These are phyloP conservation scores for Chloromonas sp. DNA, from an alignment of 163 green algal genomes.

Conservation along the genomic window DNA sequence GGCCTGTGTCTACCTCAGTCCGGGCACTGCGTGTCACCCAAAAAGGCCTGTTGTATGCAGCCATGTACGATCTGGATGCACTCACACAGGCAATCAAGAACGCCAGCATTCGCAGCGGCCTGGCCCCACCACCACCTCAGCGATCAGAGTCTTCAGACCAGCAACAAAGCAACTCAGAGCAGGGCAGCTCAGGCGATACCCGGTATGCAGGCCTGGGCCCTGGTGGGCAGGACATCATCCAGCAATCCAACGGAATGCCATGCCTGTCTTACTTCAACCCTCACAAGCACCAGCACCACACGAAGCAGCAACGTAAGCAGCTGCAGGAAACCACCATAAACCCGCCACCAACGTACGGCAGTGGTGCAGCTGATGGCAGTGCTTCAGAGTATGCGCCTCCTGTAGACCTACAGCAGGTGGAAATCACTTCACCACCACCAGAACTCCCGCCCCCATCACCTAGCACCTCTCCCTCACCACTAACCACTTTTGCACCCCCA, in stretches of 20 bases:
- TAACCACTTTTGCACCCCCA: background rate
- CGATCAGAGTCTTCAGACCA: too few species aligned
- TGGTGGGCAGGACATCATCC: too few species aligned
- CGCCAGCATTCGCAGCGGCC: background rate
- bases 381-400: too few species aligned
- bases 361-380: too few species aligned
- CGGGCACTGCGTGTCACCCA: background rate
- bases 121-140: too few species aligned
- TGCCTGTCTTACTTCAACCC: background rate
- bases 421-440: too few species aligned
- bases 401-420: too few species aligned
- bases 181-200: too few species aligned
- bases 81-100: background rate
- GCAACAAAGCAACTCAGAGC: too few species aligned
- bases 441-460: background rate
- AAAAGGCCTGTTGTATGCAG: slow-evolving; percentile 1
- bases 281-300: background rate
- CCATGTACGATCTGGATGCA: background rate
- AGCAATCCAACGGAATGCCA: background rate
- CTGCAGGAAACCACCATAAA: too few species aligned
- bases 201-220: too few species aligned
- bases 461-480: background rate
- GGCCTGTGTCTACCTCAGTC: background rate
- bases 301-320: background rate
- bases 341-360: too few species aligned